Evolutionary conservation across 2,329 filamentous ascomycete genomes (phyloP), one percentile per base, ranked within the genome.

Genomic region (Lasiodiplodia gonubiensis): DNA sequence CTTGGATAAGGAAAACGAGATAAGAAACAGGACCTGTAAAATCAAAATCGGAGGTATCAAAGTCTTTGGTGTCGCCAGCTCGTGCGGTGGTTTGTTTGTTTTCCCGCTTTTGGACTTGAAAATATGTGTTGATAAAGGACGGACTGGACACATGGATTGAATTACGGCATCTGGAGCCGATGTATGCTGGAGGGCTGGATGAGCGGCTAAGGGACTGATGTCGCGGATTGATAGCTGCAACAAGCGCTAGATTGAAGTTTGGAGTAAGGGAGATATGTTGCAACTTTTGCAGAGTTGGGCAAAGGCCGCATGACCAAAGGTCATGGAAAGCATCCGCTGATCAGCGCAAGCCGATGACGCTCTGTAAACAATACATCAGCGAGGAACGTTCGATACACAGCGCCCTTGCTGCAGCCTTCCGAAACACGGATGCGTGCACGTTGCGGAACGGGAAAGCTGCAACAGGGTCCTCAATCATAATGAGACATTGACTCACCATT

Each of bases 301-400:
- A 18, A 23, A 33, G 27, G n/a, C 59, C 42, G 59, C 59, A 63
- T 51, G 59, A 63, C 59, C 59, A 18, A 37, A 30, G 30, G 57
- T 25, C 23, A 23, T 55, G 53, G 23, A 27, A 21, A n/a, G 59
- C 27, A 37, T 63, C 59, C 35, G 59, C 42, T 63, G 59, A 70
- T 82, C 78, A 92, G 77, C 92, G 90, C 72, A 96, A 84, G 67
- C 92, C 92, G 78, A 96, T 95, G 66, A 95, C 92, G 77, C 92
- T 95, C 92, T 86, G 72, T 57, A 63, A 51, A 51, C 18, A 30
- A 55, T 23, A 53, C 23, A 68, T 73, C 70, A 76, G 70, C 52
- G 55, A n/a, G 55, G 33, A 52, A 61, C 23, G 12, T 49, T 25
- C 30, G 42, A 51, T 23, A n/a, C 68, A 46, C 33, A 27, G 11